A percentile compares a stretch with the other conserved stretches of the same genome.
phyloP scores from a whole-genome alignment of 2,329 filamentous ascomycete species.

The Fusarium sp. region DNA sequence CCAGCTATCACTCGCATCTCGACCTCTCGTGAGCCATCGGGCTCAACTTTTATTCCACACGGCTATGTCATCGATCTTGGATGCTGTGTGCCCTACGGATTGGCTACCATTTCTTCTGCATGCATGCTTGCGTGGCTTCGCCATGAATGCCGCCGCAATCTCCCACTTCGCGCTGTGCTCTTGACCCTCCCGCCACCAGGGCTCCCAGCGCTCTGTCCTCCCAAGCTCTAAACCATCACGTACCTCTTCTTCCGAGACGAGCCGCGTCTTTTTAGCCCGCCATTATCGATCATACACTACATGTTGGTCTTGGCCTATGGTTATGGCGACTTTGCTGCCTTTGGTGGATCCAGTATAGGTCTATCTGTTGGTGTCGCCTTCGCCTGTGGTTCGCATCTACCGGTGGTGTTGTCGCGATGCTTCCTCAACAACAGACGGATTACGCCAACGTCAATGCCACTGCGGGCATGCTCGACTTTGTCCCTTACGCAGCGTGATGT shows the following conservation, averaged over 20 bases:
- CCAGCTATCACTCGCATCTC: background rate
- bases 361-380: too few species aligned
- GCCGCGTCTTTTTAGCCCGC: too few species aligned
- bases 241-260: background rate
- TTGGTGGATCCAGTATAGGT: too few species aligned
- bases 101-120: too few species aligned
- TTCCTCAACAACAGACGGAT: background rate
- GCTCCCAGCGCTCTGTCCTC: background rate
- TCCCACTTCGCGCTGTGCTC: background rate
- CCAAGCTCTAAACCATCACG: background rate
- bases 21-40: fast-evolving
- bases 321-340: too few species aligned
- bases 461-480: fast-evolving
- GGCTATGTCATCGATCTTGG: background rate
- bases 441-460: background rate
- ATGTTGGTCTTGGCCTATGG: background rate
- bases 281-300: background rate
- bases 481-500: background rate
- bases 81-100: too few species aligned
- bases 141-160: too few species aligned
- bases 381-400: too few species aligned
- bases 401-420: background rate
- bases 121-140: too few species aligned
- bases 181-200: background rate
- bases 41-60: background rate